phyloP scores from a whole-genome alignment of 2,329 filamentous ascomycete genomes.

The Sclerotinia borealis region DNA sequence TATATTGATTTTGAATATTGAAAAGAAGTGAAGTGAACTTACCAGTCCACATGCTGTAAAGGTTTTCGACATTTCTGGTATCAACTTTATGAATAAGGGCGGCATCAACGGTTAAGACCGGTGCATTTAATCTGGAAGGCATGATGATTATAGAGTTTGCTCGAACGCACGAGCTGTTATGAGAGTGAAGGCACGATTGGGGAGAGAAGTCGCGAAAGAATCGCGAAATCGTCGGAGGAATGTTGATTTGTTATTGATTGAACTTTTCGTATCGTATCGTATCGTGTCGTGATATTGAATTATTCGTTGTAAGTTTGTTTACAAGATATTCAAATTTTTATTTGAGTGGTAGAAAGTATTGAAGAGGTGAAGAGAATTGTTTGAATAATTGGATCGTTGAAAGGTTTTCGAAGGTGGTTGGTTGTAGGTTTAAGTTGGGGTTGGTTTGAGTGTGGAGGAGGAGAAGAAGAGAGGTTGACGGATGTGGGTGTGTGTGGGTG shows the following conservation, averaged over 20 bases:
- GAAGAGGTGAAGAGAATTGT: too few relatives aligned
- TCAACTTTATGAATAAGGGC: slow-evolving; percentile 93
- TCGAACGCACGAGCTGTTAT: slow-evolving; percentile 30
- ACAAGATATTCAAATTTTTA: neutral
- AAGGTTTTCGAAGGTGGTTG: neutral
- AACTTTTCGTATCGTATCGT: neutral
- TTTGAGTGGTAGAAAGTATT: too few relatives aligned
- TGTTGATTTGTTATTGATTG: neutral
- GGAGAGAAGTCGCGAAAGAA: slow-evolving; percentile 27
- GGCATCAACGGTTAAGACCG: slow-evolving; percentile 86
- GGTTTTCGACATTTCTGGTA: slow-evolving; percentile 83
- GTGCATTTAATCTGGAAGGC: slow-evolving; percentile 76
- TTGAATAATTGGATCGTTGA: neutral
- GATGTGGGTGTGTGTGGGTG: slow-evolving; percentile 4
- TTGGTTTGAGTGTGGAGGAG: neutral
- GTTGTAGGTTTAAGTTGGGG: neutral
- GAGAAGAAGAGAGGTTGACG: neutral
- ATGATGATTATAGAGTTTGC: slow-evolving; percentile 44
- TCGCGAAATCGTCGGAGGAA: slow-evolving; percentile 21
- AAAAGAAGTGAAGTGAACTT: slow-evolving; percentile 35
- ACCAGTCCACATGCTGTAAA: slow-evolving; percentile 98
- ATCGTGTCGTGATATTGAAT: too few relatives aligned
- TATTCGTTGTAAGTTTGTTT: too few relatives aligned
- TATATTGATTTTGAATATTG: neutral
- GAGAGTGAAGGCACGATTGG: slow-evolving; percentile 26